A percentile compares a stretch with the other conserved stretches of the same genome.
These are phyloP conservation scores for Malassezia sp. DNA, from an alignment of 1,284 basidiomycete species.

Conservation along the genomic window DNA sequence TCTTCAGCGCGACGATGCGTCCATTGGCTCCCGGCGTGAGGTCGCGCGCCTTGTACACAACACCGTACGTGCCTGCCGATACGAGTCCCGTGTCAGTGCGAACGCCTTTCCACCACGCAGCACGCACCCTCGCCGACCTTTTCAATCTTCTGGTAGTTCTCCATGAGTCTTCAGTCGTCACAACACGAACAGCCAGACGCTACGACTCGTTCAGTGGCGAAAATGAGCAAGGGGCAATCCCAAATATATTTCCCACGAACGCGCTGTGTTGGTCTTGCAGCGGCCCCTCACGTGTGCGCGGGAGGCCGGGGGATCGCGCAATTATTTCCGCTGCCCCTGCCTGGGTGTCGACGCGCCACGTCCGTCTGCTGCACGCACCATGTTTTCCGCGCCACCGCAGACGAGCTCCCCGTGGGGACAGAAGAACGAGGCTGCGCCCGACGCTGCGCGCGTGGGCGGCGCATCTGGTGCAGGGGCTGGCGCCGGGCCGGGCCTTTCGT, in stretches of 20 bases:
- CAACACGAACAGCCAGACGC: too few relatives aligned
- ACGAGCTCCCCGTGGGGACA: slow-evolving; percentile 9
- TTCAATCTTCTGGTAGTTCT: slow-evolving; percentile 60
- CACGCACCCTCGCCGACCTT: slow-evolving; percentile 52
- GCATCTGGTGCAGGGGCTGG: too few relatives aligned
- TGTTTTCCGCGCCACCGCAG: slow-evolving; percentile 12
- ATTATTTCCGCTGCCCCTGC: slow-evolving; percentile 1
- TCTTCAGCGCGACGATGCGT: slow-evolving; percentile 56
- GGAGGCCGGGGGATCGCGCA: neutral
- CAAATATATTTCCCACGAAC: neutral
- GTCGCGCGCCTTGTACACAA: slow-evolving; percentile 61
- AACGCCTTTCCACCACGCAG: neutral
- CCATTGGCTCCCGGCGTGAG: slow-evolving; percentile 58
- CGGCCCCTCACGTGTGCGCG: slow-evolving; percentile 5
- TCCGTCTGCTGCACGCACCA: neutral
- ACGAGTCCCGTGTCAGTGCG: neutral
- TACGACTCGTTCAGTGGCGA: neutral
- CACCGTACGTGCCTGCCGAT: slow-evolving; percentile 80
- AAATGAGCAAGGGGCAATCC: neutral
- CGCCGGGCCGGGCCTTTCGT: too few relatives aligned
- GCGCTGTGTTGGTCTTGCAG: slow-evolving; percentile 9
- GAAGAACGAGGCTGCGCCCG: neutral
- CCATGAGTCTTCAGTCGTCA: slow-evolving; percentile 39
- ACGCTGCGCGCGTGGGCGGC: neutral
- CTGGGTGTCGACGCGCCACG: neutral